Conservation (phyloP, 768 basidiomycete genomes). For the Agrocybe praecox region DNA sequence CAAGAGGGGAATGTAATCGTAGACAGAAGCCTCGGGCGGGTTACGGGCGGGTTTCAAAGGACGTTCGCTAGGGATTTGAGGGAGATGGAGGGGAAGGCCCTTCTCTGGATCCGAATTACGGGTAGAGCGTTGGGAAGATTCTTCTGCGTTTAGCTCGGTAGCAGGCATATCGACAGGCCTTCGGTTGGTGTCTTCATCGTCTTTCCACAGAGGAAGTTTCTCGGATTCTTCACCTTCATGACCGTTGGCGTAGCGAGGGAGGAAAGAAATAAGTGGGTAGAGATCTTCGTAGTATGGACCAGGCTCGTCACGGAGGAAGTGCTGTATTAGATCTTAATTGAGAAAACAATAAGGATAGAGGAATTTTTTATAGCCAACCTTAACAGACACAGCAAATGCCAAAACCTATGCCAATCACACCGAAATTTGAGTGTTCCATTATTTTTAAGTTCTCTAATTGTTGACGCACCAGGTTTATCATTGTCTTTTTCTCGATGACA, state of each 20-base stretch:
- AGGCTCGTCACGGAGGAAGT: conserved; percentile 67
- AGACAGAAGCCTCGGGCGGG: conserved; percentile 52
- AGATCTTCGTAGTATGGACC: conserved; percentile 78
- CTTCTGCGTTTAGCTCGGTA: conserved; percentile 17
- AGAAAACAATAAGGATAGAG: not conserved
- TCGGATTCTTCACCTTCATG: conserved; percentile 33
- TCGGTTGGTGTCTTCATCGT: conserved; percentile 32
- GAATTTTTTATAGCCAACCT: conserved; percentile 41
- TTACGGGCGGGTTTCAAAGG: conserved; percentile 56
- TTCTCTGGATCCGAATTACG: conserved; percentile 36
- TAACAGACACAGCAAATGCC: conserved; percentile 68
- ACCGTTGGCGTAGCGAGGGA: conserved; percentile 58
- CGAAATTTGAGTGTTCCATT: not conserved
- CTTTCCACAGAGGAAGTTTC: conserved; percentile 63
- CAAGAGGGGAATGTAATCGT: conserved; percentile 59
- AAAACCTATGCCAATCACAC: conserved; percentile 45
- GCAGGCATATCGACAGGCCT: conserved; percentile 12
- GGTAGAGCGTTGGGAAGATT: conserved; percentile 1
- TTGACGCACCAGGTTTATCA: conserved; percentile 62
- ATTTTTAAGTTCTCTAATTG: no score
- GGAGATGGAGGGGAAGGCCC: conserved; percentile 19
- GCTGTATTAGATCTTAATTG: conserved; percentile 32
- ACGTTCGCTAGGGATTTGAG: conserved; percentile 25
- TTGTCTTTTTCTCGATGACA: conserved; percentile 75
- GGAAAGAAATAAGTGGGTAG: conserved; percentile 70